Percentiles rank a stretch among this genome's conserved stretches.
Evolutionary conservation across 768 basidiomycete genomes (phyloP).

Genomic region (Suillus alpinus): DNA sequence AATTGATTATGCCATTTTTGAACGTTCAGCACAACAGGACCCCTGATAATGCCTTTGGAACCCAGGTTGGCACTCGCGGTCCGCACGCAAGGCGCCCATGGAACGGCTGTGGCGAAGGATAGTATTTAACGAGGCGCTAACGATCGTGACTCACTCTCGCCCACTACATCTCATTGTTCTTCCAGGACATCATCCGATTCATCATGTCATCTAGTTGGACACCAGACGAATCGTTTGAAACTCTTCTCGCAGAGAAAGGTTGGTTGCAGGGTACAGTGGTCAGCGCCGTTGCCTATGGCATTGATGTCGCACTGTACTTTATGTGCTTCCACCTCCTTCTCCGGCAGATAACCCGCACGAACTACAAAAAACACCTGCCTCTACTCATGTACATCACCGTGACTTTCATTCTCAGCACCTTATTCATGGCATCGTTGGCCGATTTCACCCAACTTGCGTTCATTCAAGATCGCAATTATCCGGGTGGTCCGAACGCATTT

Average conservation of each 20-base stretch:
- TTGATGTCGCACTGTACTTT: constrained; percentile 5
- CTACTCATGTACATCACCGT: constrained; percentile 5
- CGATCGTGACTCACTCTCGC: not conserved
- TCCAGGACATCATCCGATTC: not conserved
- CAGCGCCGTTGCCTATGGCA: constrained; percentile 13
- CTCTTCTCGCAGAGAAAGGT: not conserved
- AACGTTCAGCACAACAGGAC: too few relatives aligned
- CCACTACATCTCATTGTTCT: not conserved
- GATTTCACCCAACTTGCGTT: constrained; percentile 27
- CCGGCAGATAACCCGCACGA: not conserved
- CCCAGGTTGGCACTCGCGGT: too few relatives aligned
- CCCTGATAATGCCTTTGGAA: too few relatives aligned
- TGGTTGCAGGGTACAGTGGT: constrained; percentile 1
- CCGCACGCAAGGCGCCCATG: not conserved
- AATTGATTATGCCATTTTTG: too few relatives aligned
- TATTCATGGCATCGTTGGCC: constrained; percentile 16
- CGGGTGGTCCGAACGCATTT: constrained; percentile 29
- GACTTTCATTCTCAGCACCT: constrained; percentile 17
- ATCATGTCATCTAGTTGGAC: constrained; percentile 1
- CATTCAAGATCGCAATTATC: constrained; percentile 30
- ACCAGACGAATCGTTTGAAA: not conserved
- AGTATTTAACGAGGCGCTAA: not conserved
- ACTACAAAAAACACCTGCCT: not conserved
- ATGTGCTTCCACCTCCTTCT: constrained; percentile 6
- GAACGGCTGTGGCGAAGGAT: not conserved